Percentiles rank a stretch among this genome's conserved stretches.
Evolutionary conservation across 768 basidiomycete species (phyloP).

Genomic region (Mycena galericulata): DNA sequence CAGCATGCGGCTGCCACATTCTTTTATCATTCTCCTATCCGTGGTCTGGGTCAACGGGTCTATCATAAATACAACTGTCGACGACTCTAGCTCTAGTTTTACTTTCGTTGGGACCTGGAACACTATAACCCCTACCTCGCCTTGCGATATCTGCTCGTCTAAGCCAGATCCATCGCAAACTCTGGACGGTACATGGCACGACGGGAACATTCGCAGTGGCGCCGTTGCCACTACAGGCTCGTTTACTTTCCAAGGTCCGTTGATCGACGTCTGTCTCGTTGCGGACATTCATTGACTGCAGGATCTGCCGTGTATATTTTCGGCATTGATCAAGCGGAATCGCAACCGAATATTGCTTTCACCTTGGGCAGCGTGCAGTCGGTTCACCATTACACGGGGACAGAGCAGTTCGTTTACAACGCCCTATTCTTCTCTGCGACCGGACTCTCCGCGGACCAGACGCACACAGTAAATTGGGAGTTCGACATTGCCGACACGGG

Average conservation of each 20-base stretch:
- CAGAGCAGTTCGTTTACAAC: slow-evolving; percentile 15
- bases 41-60: neutral
- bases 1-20: slow-evolving; percentile 27
- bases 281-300: neutral
- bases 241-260: slow-evolving; percentile 25
- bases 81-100: slow-evolving; percentile 25
- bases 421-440: slow-evolving; percentile 24
- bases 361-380: slow-evolving; percentile 8
- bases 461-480: slow-evolving; percentile 21
- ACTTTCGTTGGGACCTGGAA: slow-evolving; percentile 26
- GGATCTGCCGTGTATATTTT: slow-evolving; percentile 31
- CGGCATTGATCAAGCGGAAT: slow-evolving; percentile 21
- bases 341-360: slow-evolving; percentile 21
- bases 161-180: slow-evolving; percentile 3
- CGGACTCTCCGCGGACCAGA: slow-evolving; percentile 14
- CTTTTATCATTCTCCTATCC: slow-evolving; percentile 14
- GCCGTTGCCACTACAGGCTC: slow-evolving; percentile 16
- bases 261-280: neutral
- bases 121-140: slow-evolving; percentile 14
- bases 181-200: slow-evolving; percentile 23
- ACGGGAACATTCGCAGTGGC: slow-evolving; percentile 12
- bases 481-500: slow-evolving; percentile 8
- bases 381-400: slow-evolving; percentile 26
- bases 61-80: slow-evolving; percentile 26
- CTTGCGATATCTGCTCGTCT: slow-evolving; percentile 18